Evolutionary conservation across 1,284 basidiomycete species (phyloP), one percentile per base, ranked within the genome.

Genomic region (Ustilago nuda): DNA sequence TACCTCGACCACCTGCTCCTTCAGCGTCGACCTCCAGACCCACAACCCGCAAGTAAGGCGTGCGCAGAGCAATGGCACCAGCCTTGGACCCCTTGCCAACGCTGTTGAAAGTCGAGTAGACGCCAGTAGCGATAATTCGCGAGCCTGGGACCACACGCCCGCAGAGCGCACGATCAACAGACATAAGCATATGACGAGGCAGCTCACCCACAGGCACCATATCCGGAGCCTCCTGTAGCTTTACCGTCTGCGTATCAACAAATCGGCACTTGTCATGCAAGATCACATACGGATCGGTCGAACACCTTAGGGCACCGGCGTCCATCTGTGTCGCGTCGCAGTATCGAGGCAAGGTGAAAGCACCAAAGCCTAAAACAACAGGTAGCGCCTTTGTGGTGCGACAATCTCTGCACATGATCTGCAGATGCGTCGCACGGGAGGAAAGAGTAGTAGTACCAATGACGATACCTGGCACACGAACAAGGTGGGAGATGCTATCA

Each of bases 201-300:
- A 99, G 89, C 85, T 99, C 97, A 88, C 97, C 97, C 27, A 99
- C 95, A 2, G 97, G 97, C 0, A 99, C 97, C 94, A 98, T 98
- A 86, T 99, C 97, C 0, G 97, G 97, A 8, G 96, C 95, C 87
- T 99, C 97, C 87, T 99, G 97, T 15, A 99, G 89, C 87, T 99
- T 99, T 81, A 99, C 89, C 8, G 91, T 93, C 87, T 99, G 97
- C 81, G 95, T 94, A 86, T 99, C 97, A 33, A 96, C 92, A 85
- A 99, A 99, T 4, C 90, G 88, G 59, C 94, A 99, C 86, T 94
- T 94, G 61, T 95, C 93, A 87, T 99, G 97, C 12, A 99, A 89
- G 81, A 99, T 97, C 54, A 96, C 89, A 87, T 95, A 99, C 0
- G 97, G 97, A 85, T 99, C 97, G 61, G 98, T 87, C 0, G 95